phyloP scores from a whole-genome alignment of 345 rosid species.

The Syzygium grande region DNA sequence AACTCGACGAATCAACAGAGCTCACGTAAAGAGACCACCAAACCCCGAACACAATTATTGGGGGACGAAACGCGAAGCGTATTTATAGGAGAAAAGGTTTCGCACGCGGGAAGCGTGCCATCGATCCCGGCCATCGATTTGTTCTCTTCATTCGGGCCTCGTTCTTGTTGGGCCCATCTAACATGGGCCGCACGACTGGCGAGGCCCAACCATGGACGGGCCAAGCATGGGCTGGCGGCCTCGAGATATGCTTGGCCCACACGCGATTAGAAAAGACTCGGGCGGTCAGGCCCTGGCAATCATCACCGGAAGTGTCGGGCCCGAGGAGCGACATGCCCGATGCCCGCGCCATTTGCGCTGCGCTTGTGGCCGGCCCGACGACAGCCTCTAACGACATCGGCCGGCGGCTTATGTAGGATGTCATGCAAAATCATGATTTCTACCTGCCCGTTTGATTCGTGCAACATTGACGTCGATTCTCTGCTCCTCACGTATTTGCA shows the following conservation, averaged over 20 bases:
- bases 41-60: background rate
- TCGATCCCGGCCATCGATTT: background rate
- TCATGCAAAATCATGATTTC: background rate
- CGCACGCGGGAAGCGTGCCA: background rate
- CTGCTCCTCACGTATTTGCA: no score
- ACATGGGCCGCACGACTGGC: background rate
- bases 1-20: background rate
- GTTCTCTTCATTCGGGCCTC: background rate
- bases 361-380: background rate
- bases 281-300: accelerated
- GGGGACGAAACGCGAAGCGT: background rate
- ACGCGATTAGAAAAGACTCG: background rate
- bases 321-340: background rate
- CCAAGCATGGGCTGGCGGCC: background rate
- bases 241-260: background rate
- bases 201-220: background rate
- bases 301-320: background rate
- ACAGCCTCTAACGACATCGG: accelerated
- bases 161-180: background rate
- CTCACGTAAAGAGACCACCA: background rate
- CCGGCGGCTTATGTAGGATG: background rate
- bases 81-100: background rate
- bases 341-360: accelerated
- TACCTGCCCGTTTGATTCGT: background rate
- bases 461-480: accelerated